Conservation (phyloP, 805 yeast species). For the Teunomyces pallodes region DNA sequence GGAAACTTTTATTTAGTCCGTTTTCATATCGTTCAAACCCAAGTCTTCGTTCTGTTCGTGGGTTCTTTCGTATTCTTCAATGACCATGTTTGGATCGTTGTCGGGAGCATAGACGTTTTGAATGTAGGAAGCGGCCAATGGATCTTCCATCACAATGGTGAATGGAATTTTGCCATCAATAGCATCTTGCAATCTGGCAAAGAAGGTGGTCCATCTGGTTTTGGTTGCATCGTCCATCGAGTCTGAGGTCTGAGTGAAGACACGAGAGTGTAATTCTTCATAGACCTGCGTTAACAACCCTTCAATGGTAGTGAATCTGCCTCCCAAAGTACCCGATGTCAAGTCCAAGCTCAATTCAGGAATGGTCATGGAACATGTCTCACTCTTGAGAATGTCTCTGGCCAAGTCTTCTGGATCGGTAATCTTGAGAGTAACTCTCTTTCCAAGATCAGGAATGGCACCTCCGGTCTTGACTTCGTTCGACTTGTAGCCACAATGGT, state of each 20-base stretch:
- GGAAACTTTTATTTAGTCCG: constrained; percentile 14
- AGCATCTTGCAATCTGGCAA: constrained; percentile 72
- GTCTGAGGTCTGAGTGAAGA: constrained; percentile 82
- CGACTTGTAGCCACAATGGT: constrained; percentile 89
- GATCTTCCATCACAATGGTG: constrained; percentile 89
- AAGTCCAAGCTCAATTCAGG: constrained; percentile 91
- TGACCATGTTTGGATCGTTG: constrained; percentile 90
- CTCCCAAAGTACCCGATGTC: constrained; percentile 96
- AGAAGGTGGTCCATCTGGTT: constrained; percentile 79
- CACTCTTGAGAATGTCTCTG: constrained; percentile 91
- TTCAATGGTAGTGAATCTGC: constrained; percentile 95
- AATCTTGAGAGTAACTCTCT: constrained; percentile 64
- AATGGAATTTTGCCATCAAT: constrained; percentile 77
- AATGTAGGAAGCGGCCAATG: constrained; percentile 90
- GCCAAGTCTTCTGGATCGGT: constrained; percentile 91
- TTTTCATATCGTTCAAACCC: constrained; percentile 64
- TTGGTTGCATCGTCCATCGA: constrained; percentile 81
- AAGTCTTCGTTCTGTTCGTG: constrained; percentile 86
- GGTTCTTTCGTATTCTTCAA: constrained; percentile 89
- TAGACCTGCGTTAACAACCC: constrained; percentile 86
- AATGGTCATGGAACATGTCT: constrained; percentile 79
- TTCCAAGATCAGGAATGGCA: constrained; percentile 84
- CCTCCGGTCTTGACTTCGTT: constrained; percentile 99
- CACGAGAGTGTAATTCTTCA: constrained; percentile 84
- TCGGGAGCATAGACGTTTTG: constrained; percentile 99